A percentile compares a stretch with the other conserved stretches of the same genome.
Conservation (phyloP, 306 rosid species). For the Dalbergia cultrata region DNA sequence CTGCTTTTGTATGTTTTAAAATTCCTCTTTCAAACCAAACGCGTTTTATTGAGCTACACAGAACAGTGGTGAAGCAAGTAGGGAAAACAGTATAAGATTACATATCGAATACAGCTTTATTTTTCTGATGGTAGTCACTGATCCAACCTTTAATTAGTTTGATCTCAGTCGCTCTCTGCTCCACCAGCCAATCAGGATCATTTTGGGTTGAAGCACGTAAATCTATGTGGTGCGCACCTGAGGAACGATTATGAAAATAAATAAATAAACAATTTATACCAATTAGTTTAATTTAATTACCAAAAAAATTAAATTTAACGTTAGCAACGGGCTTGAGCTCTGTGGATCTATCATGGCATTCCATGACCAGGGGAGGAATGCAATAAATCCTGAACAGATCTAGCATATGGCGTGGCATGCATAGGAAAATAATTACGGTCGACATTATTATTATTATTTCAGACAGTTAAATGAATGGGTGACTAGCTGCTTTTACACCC, state of each 20-base stretch:
- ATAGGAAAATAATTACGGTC: not conserved
- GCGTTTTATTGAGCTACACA: slow-evolving; percentile 7
- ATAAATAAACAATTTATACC: not conserved
- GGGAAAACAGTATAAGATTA: slow-evolving; percentile 13
- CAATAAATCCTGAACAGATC: slow-evolving; percentile 6
- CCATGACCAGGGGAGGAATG: slow-evolving; percentile 4
- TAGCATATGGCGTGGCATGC: slow-evolving; percentile 21
- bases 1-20: not conserved
- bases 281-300: not conserved
- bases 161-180: slow-evolving; percentile 74
- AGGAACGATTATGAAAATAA: slow-evolving; percentile 7
- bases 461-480: not conserved
- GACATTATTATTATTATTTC: not conserved
- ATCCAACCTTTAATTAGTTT: slow-evolving; percentile 79
- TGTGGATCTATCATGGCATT: not conserved
- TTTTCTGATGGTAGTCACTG: slow-evolving; percentile 52
- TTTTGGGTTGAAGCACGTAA: slow-evolving; percentile 71
- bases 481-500: no score
- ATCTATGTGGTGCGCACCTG: slow-evolving; percentile 90
- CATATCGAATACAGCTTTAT: slow-evolving; percentile 46
- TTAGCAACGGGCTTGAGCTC: not conserved
- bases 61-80: not conserved
- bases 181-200: slow-evolving; percentile 83
- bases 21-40: not conserved
- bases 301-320: not conserved